Evolutionary conservation across 495 filamentous ascomycete species (phyloP).

Genomic region (Penicillium robsamsonii): DNA sequence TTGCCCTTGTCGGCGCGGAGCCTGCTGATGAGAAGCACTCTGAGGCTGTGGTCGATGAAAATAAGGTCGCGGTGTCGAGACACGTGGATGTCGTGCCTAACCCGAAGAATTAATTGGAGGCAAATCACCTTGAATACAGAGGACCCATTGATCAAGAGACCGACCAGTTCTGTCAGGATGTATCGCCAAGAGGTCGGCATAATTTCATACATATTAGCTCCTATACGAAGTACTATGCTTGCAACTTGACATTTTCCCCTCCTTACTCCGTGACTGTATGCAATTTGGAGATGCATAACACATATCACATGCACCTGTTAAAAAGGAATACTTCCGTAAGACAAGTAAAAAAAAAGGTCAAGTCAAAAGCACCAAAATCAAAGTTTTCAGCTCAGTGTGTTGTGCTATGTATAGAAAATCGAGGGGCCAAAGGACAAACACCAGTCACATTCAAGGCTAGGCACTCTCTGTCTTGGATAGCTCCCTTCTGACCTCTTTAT

Average conservation of each 20-base stretch:
- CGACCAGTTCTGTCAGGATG: background rate
- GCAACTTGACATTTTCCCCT: background rate
- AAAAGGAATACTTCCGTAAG: too few species aligned
- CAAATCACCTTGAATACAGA: background rate
- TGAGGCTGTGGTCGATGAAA: background rate
- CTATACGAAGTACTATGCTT: background rate
- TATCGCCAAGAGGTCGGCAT: background rate
- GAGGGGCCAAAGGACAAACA: background rate
- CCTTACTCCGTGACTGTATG: background rate
- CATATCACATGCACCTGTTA: constrained; percentile 6
- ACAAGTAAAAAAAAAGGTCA: background rate
- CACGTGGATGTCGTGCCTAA: constrained; percentile 14
- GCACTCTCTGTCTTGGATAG: constrained; percentile 7
- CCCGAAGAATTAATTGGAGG: background rate
- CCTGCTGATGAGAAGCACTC: constrained; percentile 13
- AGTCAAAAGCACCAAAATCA: background rate
- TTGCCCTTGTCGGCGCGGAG: constrained; percentile 31
- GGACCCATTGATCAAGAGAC: background rate
- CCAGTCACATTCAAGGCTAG: constrained; percentile 8
- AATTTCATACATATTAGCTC: background rate
- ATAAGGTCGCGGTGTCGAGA: background rate
- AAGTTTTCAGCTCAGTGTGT: background rate
- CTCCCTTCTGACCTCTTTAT: background rate
- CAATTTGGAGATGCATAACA: background rate
- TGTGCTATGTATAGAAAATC: constrained; percentile 1